Evolutionary conservation across 176 grass and related monocot species (phyloP), one percentile per base, ranked within the genome.

Genomic region (Oryza officinalis): DNA sequence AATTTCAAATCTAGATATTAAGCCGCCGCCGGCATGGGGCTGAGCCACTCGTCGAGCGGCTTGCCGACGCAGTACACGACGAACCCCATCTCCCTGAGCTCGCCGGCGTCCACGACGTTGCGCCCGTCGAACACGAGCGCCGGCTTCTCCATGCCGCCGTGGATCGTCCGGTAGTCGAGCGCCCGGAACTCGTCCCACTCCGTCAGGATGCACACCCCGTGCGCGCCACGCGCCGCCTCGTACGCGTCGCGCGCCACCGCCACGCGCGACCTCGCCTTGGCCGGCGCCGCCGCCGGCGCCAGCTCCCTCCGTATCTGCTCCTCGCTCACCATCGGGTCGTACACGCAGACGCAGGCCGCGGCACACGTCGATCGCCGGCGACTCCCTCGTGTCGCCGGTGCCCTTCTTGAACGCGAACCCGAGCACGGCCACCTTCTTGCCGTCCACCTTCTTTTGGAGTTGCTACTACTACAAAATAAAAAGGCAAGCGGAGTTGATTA

Each of bases 141-240:
- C 30, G 86, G 86, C 86, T 85, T 82, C 66, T 80, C 78, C 90
- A 86, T 86, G 32, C 47, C 80, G 18, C 83, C 57, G 22, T 78
- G 88, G 8, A 92, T 88, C 26, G 38, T 78, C 37, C 76, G 25
- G 59, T 82, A 92, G 76, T 87, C 90, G 6, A 92, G 69, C 26
- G 69, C 54, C 75, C 63, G 84, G 83, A 92, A 92, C 83, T 92
- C 91, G 2, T 92, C 90, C 90, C 87, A 92, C n/a, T 87, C 90
- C 74, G 47, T 50, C 14, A 50, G 47, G 30, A 92, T 80, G 87
- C 91, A 92, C 7, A 89, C 35, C 30, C 84, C 91, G 22, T 92
- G 91, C 33, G 83, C 80, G 14, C 47, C 47, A 14, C 14, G 45
- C 45, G 45, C 45, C 14, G 47, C 47, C 47, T 17, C 47, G 14